Base-by-base conservation (phyloP, 805 yeast species). In the Zygoascus bituminiphila region DNA sequence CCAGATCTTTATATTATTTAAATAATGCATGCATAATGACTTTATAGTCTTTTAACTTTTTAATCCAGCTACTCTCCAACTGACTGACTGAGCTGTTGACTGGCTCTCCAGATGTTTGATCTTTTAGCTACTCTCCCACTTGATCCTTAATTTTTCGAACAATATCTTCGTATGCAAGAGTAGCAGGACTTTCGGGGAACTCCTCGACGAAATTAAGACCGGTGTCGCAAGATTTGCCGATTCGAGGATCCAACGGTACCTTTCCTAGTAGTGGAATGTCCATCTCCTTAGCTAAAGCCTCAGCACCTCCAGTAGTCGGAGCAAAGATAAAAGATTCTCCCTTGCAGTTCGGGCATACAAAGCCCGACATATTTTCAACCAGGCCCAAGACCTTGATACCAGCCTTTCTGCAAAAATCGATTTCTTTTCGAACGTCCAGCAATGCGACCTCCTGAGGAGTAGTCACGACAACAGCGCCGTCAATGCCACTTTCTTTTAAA, bases 371-470 rank as follows among this genome's bases (percentile, higher is more conserved):
- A 64, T 93, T 93, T 63, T 93, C 99, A 17, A 93, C 97, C 12
- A 93, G 66, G 0, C 99, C 99, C 40, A 93, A 65, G 2, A 93
- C 76, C 51, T 76, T 82, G 52, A 93, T 88, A 1, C 81, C 82
- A 1, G 98, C 98, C 64, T 93, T 93, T 39, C 80, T 74, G 65
- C 98, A 93, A 59, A 93, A 93, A 62, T 91, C 95, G 19, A 93
- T 86, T 62, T 93, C 98, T 65, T 93, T 93, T 49, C 99, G 72
- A 4, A 93, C 99, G 62, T 93, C 99, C 42, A 93, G 68, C 37
- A 93, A 69, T 0, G 98, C 95, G 19, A 91, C 98, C 64, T 93
- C 99, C 66, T 93, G 99, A 0, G 99, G 98, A 0, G 98, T 93
- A 0, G 98, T 91, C 31, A 93, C 93, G 2, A 93, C 76, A 25